A percentile compares a stretch with the other conserved stretches of the same genome.
Evolutionary conservation across 78 protist genomes (phyloP).

Genomic region (Polysphondylium violaceum): DNA sequence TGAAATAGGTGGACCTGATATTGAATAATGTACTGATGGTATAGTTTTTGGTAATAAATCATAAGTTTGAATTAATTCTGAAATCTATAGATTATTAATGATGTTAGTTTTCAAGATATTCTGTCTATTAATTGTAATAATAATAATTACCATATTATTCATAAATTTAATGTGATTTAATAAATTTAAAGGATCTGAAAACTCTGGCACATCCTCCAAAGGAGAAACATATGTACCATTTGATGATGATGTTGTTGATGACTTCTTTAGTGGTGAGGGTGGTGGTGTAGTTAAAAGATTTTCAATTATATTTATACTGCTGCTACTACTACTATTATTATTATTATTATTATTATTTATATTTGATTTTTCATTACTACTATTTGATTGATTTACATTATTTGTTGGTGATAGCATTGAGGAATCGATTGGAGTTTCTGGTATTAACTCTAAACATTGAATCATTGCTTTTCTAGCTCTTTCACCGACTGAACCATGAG

Average conservation of each 20-base stretch:
- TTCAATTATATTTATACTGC: neutral
- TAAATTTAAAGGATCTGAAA: constrained; percentile 48
- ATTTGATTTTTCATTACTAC: too few species aligned
- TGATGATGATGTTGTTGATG: neutral
- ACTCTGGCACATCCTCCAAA: constrained; percentile 27
- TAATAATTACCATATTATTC: constrained; percentile 30
- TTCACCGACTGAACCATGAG: constrained; percentile 61
- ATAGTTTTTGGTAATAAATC: constrained; percentile 44
- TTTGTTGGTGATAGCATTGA: neutral
- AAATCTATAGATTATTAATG: constrained; percentile 1
- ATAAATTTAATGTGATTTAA: constrained; percentile 60
- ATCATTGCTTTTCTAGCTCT: constrained; percentile 72
- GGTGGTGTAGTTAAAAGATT: neutral
- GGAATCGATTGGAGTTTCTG: constrained; percentile 10
- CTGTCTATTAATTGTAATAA: too few species aligned
- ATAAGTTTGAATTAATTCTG: constrained; percentile 56
- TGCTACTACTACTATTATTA: neutral
- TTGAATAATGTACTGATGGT: constrained; percentile 33
- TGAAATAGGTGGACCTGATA: constrained; percentile 77
- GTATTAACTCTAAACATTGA: constrained; percentile 59
- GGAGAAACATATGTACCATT: neutral
- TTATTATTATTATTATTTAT: constrained; percentile 16
- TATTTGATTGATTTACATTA: neutral
- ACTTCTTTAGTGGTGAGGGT: constrained; percentile 17
- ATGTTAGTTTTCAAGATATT: neutral